Percentiles rank a stretch among this genome's conserved stretches.
Conservation (phyloP, 2,329 filamentous ascomycete genomes). For the Claviceps maximensis region DNA sequence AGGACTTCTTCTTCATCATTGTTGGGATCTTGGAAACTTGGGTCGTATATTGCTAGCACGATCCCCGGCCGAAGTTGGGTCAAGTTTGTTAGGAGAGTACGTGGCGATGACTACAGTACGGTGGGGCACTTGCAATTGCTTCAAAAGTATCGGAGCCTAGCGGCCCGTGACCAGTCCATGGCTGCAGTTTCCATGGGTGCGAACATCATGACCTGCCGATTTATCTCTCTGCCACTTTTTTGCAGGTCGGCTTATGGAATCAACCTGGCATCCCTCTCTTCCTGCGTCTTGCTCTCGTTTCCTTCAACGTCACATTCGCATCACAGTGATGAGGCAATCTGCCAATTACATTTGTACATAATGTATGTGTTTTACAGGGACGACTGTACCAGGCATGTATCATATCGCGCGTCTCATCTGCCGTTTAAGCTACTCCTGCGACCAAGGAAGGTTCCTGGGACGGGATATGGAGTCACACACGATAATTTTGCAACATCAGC, state of each 20-base stretch:
- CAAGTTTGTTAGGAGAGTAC: background rate
- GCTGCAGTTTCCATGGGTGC: too few relatives aligned
- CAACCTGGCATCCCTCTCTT: too few relatives aligned
- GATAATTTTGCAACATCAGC: too few relatives aligned
- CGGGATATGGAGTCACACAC: too few relatives aligned
- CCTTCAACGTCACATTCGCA: background rate
- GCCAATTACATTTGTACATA: background rate
- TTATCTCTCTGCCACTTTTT: background rate
- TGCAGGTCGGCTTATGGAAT: too few relatives aligned
- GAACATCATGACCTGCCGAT: too few relatives aligned
- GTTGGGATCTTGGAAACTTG: background rate
- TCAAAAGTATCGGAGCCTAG: background rate
- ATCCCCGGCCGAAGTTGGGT: background rate
- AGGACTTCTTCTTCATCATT: background rate
- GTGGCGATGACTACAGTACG: background rate
- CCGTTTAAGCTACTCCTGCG: too few relatives aligned
- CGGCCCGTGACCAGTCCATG: too few relatives aligned
- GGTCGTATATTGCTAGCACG: background rate
- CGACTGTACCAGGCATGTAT: too few relatives aligned
- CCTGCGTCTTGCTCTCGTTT: background rate
- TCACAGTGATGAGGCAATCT: background rate
- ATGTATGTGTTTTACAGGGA: too few relatives aligned
- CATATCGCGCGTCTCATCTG: too few relatives aligned
- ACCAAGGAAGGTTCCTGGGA: too few relatives aligned
- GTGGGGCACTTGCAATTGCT: background rate